phyloP scores from a whole-genome alignment of 2,329 filamentous ascomycete species.

The Pseudogymnoascus sp. region DNA sequence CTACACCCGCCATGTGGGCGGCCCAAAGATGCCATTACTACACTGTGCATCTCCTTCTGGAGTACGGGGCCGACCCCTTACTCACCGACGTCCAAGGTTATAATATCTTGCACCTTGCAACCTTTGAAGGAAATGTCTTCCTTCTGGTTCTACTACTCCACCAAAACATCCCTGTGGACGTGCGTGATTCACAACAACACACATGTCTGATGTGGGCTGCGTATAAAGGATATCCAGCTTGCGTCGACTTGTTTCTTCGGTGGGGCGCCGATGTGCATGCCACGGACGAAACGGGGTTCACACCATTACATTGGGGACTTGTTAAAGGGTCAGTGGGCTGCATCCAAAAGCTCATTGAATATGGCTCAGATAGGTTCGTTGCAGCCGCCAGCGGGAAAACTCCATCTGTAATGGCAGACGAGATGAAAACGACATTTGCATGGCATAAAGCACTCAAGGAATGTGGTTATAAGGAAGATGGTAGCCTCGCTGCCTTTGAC shows the following conservation, averaged over 20 bases:
- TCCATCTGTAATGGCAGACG: conserved; percentile 73
- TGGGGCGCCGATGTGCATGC: conserved; percentile 95
- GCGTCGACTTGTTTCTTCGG: conserved; percentile 83
- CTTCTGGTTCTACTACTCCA: conserved; percentile 84
- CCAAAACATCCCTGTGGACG: conserved; percentile 91
- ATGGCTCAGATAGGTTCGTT: conserved; percentile 87
- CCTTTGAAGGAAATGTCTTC: conserved; percentile 92
- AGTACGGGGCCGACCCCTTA: conserved; percentile 86
- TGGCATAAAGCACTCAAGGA: conserved; percentile 81
- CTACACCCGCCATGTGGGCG: conserved; percentile 93
- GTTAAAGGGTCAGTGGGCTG: conserved; percentile 88
- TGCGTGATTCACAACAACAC: conserved; percentile 82
- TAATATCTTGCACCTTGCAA: conserved; percentile 94
- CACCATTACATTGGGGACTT: conserved; percentile 90
- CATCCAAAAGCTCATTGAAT: conserved; percentile 90
- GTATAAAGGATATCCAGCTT: conserved; percentile 91
- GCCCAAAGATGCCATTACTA: conserved; percentile 96
- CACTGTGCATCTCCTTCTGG: conserved; percentile 84
- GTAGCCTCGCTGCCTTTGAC: conserved; percentile 59
- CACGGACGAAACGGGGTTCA: conserved; percentile 86
- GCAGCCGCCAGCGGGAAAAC: conserved; percentile 88
- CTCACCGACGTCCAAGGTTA: conserved; percentile 93
- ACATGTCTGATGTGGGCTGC: conserved; percentile 98
- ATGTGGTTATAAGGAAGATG: conserved; percentile 76
- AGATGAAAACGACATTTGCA: conserved; percentile 78